phyloP scores from a whole-genome alignment of 1,139 yeast species.

The Diutina mesorugosa region DNA sequence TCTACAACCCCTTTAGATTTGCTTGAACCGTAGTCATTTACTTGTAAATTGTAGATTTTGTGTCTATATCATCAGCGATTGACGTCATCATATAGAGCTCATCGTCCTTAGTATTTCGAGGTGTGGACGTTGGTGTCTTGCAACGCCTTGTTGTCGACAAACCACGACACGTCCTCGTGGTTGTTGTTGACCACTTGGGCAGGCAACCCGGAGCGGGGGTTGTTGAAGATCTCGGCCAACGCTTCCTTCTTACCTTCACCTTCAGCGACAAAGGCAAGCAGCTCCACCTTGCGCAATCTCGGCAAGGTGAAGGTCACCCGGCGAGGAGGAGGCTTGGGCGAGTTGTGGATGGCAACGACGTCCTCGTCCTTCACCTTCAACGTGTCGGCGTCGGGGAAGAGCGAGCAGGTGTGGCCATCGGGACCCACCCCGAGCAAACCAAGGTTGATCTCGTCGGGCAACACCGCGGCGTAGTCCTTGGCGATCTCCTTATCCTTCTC shows the following conservation, averaged over 20 bases:
- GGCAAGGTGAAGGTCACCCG: constrained; percentile 65
- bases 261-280: constrained; percentile 77
- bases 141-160: constrained; percentile 59
- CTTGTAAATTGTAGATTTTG: no score
- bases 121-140: neutral
- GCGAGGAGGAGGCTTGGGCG: constrained; percentile 72
- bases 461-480: constrained; percentile 8
- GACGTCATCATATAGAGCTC: neutral
- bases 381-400: constrained; percentile 48
- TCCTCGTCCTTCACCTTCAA: constrained; percentile 24
- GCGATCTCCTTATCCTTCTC: constrained; percentile 8
- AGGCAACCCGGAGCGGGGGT: constrained; percentile 43
- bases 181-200: constrained; percentile 55
- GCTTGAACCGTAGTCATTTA: no score
- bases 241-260: constrained; percentile 77
- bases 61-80: no score
- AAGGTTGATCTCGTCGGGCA: constrained; percentile 41
- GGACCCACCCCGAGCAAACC: constrained; percentile 68
- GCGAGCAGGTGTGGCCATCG: constrained; percentile 71
- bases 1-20: neutral
- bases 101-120: neutral
- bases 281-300: constrained; percentile 37
- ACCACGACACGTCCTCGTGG: constrained; percentile 55
- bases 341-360: constrained; percentile 38
- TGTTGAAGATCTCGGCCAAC: constrained; percentile 56